These are phyloP conservation scores for Diplodia mutila DNA, from an alignment of 2,329 filamentous ascomycete genomes.

Conservation along the genomic window DNA sequence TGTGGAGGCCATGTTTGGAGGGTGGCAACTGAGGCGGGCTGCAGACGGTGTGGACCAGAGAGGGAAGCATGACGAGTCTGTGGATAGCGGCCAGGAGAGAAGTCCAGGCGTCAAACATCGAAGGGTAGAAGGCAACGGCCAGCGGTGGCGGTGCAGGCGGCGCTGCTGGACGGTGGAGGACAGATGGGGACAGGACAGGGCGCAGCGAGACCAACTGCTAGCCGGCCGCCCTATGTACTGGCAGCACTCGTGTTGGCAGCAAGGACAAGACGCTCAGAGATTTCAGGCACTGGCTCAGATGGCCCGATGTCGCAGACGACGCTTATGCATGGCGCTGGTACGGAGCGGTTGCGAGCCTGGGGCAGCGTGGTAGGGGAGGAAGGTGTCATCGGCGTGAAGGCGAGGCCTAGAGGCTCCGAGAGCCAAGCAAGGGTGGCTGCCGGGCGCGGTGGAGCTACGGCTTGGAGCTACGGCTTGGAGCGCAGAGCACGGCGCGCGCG, in stretches of 20 bases:
- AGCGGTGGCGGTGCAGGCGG: not conserved
- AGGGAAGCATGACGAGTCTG: conserved; percentile 41
- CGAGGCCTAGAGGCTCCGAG: conserved; percentile 8
- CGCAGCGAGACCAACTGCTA: conserved; percentile 35
- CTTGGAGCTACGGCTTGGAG: conserved; percentile 6
- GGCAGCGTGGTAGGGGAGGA: conserved; percentile 32
- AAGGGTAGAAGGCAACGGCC: not conserved
- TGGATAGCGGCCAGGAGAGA: conserved; percentile 8
- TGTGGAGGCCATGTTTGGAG: conserved; percentile 34
- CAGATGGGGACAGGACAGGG: conserved; percentile 31
- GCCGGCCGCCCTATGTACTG: conserved; percentile 29
- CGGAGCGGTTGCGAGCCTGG: conserved; percentile 30
- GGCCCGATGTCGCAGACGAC: conserved; percentile 44
- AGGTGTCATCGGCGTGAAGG: conserved; percentile 43
- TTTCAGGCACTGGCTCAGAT: conserved; percentile 39
- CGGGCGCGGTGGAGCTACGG: conserved; percentile 14
- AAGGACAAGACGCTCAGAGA: conserved; percentile 32
- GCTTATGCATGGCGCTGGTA: conserved; percentile 44
- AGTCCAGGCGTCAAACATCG: conserved; percentile 12
- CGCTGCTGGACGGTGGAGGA: not conserved
- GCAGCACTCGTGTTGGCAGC: conserved; percentile 13
- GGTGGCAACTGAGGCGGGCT: conserved; percentile 39
- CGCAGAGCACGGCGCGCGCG: conserved; percentile 5
- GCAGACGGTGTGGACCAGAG: conserved; percentile 41
- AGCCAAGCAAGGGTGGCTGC: conserved; percentile 21